Evolutionary conservation across 2,329 filamentous ascomycete species (phyloP).

Genomic region (Fusarium sp.): DNA sequence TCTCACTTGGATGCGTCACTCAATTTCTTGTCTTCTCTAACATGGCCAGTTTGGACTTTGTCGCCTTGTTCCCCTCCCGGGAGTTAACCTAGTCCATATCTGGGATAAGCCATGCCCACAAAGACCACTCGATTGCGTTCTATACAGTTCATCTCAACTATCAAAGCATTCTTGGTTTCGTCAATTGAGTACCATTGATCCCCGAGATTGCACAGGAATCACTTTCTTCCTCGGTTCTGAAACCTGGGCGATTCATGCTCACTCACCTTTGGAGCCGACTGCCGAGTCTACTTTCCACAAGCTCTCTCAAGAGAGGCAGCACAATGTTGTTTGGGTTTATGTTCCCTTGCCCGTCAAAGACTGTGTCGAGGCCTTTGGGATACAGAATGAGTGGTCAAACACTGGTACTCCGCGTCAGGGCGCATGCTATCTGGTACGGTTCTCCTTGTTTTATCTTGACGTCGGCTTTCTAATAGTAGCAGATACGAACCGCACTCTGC

Average conservation of each 20-base stretch:
- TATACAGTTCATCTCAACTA: background rate
- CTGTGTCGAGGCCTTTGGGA: background rate
- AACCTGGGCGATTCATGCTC: background rate
- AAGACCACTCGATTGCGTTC: background rate
- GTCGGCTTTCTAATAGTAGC: background rate
- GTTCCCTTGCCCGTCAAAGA: background rate
- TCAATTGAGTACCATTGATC: constrained; percentile 6
- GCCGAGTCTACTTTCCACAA: background rate
- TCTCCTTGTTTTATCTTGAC: background rate
- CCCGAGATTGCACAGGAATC: constrained; percentile 12
- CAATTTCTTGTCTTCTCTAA: background rate
- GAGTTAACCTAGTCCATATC: background rate
- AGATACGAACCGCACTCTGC: background rate
- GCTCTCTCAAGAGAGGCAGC: background rate
- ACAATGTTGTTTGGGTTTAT: background rate
- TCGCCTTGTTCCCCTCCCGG: background rate
- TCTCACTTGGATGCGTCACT: background rate
- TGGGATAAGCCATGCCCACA: background rate
- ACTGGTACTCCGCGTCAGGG: background rate
- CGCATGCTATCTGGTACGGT: background rate
- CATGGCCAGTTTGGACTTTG: background rate
- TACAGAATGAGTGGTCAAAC: background rate
- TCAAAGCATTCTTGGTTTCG: background rate
- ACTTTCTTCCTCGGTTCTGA: constrained; percentile 4
- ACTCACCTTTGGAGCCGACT: background rate